A percentile compares a stretch with the other conserved stretches of the same genome.
Evolutionary conservation across 306 rosid genomes (phyloP).

Genomic region (Vigna reflexopilosa): DNA sequence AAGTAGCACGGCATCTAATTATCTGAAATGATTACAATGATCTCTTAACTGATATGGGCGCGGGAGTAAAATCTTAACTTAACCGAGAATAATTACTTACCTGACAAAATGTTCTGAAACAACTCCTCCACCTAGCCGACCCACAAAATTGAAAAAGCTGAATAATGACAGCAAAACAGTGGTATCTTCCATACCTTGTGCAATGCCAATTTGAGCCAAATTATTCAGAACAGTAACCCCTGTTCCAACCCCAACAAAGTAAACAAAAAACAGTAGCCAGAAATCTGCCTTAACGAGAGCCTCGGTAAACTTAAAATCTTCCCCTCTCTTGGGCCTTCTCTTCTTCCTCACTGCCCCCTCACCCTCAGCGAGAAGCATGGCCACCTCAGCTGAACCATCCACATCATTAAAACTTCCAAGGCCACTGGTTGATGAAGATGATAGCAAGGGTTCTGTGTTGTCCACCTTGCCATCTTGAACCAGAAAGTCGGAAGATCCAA

Average conservation of each 20-base stretch:
- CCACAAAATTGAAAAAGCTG: slow-evolving; percentile 80
- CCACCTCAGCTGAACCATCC: slow-evolving; percentile 66
- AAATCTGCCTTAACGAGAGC: slow-evolving; percentile 84
- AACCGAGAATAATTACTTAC: slow-evolving; percentile 39
- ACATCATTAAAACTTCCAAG: slow-evolving; percentile 59
- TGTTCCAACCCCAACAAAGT: slow-evolving; percentile 84
- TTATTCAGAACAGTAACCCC: slow-evolving; percentile 85
- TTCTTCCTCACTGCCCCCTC: slow-evolving; percentile 84
- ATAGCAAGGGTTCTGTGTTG: slow-evolving; percentile 52
- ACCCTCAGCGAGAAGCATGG: slow-evolving; percentile 85
- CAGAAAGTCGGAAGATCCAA: slow-evolving; percentile 49
- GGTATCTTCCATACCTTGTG: slow-evolving; percentile 74
- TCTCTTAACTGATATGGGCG: slow-evolving; percentile 6
- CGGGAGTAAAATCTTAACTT: background rate
- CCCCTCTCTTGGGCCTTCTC: slow-evolving; percentile 89
- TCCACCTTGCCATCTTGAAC: slow-evolving; percentile 46
- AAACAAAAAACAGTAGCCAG: slow-evolving; percentile 79
- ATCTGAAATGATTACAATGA: background rate
- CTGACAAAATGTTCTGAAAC: slow-evolving; percentile 83
- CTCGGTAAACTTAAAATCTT: slow-evolving; percentile 71
- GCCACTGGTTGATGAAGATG: slow-evolving; percentile 50
- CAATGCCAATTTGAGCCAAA: slow-evolving; percentile 81
- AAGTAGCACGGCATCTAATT: slow-evolving; percentile 11
- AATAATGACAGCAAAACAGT: slow-evolving; percentile 72
- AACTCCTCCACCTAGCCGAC: slow-evolving; percentile 89